Base-by-base conservation (phyloP, 371 early-diverging fungal genomes). In the Rhizopus stolonifer region DNA sequence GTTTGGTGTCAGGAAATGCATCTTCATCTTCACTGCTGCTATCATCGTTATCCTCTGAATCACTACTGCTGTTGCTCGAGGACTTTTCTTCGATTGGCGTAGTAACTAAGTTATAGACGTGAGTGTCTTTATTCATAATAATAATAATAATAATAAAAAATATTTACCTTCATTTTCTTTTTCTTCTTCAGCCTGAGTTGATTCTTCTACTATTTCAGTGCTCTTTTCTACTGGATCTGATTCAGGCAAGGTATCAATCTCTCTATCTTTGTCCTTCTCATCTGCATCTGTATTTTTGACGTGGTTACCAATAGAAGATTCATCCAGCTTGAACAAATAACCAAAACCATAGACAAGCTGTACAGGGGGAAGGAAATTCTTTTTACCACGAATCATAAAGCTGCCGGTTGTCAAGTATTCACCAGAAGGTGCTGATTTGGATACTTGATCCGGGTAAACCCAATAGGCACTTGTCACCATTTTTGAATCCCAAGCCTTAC, bases 281-380 rank as follows among this genome's bases (percentile, higher is more conserved):
- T 53, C 47, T 11, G 46, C 40, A 32, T 42, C 44, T n/a, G 56
- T 36, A 58, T 60, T 29, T 53, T 58, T 78, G 49, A 90, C 68
- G 73, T 77, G 95, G 59, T 73, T 87, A 26, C 73, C 91, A 49
- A 80, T 84, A 14, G 78, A 85, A 11, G 88, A 84, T 21, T 90
- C 91, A 47, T 91, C 93, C 44, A 96, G 60, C 51, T 85, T 84
- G 75, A 99, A 99, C 42, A 98, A 32, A 33, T 99, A 69, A 10
- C 95, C 98, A 72, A 99, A 89, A 5, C 99, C 99, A 72, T 98
- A 99, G 0, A 97, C 92, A 17, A 99, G 77, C 67, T 92, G 95
- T 4, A 90, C 85, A 13, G 98, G 95, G 18, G 99, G 99, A 54
- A 93, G 73, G 60, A 84, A 95, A 69, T 93, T 95, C 77, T 99